phyloP scores from a whole-genome alignment of 805 yeast species.

The Yarrowia porcina region DNA sequence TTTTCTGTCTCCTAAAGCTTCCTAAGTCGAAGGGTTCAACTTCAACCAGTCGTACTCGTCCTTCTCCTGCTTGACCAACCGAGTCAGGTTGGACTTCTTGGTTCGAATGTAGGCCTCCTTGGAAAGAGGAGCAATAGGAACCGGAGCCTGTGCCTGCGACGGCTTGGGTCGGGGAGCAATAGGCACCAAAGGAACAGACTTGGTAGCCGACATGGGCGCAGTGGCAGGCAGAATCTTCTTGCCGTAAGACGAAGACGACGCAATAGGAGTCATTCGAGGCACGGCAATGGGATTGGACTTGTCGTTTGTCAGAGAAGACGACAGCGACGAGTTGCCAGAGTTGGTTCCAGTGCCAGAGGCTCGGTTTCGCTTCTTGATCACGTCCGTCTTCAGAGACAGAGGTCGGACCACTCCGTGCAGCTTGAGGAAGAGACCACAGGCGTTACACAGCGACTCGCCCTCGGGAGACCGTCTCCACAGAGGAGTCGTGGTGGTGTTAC shows the following conservation, averaged over 20 bases:
- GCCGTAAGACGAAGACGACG: constrained; percentile 3
- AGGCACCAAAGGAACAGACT: constrained; percentile 20
- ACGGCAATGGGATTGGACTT: constrained; percentile 15
- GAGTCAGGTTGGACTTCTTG: constrained; percentile 18
- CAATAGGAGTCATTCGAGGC: constrained; percentile 24
- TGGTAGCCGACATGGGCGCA: constrained; percentile 16
- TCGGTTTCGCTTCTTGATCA: constrained; percentile 88
- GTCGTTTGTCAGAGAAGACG: constrained; percentile 19
- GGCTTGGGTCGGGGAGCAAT: constrained; percentile 21
- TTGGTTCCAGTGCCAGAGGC: constrained; percentile 2
- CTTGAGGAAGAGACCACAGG: constrained; percentile 91
- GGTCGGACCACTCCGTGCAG: constrained; percentile 96
- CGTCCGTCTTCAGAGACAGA: constrained; percentile 86
- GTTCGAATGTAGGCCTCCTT: constrained; percentile 23
- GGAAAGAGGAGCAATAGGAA: constrained; percentile 23
- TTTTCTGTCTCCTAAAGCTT: too few species aligned
- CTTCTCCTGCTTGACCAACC: constrained; percentile 24
- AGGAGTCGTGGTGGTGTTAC: constrained; percentile 91
- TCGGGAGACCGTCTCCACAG: constrained; percentile 92
- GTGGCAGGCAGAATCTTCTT: constrained; percentile 18
- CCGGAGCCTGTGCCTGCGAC: constrained; percentile 8
- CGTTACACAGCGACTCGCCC: constrained; percentile 93
- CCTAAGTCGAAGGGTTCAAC: neutral
- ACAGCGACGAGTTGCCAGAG: constrained; percentile 18
- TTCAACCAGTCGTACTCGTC: constrained; percentile 22